Evolutionary conservation across 176 grass and related monocot species (phyloP), one percentile per base, ranked within the genome.

Genomic region (Aegilops speltoides): DNA sequence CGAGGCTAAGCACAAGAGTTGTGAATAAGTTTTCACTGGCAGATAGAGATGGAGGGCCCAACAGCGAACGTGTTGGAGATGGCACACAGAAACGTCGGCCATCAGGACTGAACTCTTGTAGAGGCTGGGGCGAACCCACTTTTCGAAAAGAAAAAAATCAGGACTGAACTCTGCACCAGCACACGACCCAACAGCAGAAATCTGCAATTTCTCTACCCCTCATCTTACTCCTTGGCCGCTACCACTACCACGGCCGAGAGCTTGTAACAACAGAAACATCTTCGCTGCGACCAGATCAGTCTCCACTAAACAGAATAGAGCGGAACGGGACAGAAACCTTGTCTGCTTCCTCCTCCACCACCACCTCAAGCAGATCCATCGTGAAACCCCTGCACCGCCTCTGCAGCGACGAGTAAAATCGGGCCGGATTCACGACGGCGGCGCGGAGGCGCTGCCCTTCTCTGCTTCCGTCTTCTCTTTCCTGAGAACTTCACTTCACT

Each of bases 261-360:
- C 36, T 37, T 37, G 36, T 37, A 37, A 37, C 36, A 37, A 37
- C 36, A 37, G 36, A 37, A 37, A 7, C 36, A 37, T 37, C 36
- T 37, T 37, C 36, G 36, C 10, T 7, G 41, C 11, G 43, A 14
- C 43, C 43, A 46, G 43, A 46, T 13, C 43, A 46, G 12, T 46
- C 43, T 46, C 43, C 50, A 54, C 43, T 17, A 13, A 79, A 64
- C 77, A 80, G 25, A 68, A 70, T 2, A 3, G 40, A 23, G 37
- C 34, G 10, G 10, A 13, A 40, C 26, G 25, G 63, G 14, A 64
- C 68, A n/a, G 9, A 22, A 71, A 20, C 19, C 68, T 23, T 40
- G 10, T 71, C 80, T 52, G 56, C 28, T 83, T 88, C 73, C 65
- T 88, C 62, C 38, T 40, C 20, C 76, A 40, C 74, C 26, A 20